Conservation (phyloP, 768 basidiomycete species). For the Dentipellis sp. region DNA sequence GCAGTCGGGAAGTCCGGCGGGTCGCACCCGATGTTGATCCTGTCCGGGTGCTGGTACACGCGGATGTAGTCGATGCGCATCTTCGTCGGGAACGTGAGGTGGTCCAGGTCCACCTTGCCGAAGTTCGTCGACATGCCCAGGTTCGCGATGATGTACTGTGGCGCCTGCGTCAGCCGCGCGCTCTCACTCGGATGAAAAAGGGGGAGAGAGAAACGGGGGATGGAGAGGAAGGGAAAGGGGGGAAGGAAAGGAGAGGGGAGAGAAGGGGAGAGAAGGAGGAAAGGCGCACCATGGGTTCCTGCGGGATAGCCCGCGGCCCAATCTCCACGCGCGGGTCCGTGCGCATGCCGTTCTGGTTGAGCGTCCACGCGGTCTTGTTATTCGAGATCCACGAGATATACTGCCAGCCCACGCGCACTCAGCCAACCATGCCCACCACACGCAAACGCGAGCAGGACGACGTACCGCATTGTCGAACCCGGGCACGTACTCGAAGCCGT, state of each 20-base stretch:
- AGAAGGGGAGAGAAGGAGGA: background rate
- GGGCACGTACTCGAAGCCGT: constrained; percentile 35
- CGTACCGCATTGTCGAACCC: constrained; percentile 19
- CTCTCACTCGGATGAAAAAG: too few relatives aligned
- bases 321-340: constrained; percentile 25
- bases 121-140: constrained; percentile 55
- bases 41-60: constrained; percentile 50
- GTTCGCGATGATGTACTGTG: constrained; percentile 44
- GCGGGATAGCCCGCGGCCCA: constrained; percentile 26
- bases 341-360: constrained; percentile 25
- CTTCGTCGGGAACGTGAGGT: constrained; percentile 41
- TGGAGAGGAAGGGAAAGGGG: too few relatives aligned
- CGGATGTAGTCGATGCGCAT: constrained; percentile 81
- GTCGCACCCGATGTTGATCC: constrained; percentile 55
- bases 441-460: too few relatives aligned
- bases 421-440: background rate
- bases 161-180: background rate
- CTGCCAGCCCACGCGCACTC: background rate
- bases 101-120: constrained; percentile 42
- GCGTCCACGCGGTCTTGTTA: constrained; percentile 28
- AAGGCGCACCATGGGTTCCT: constrained; percentile 33
- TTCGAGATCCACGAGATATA: constrained; percentile 39
- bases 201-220: background rate
- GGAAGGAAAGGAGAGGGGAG: too few relatives aligned
- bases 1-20: constrained; percentile 66